Evolutionary conservation across 306 rosid genomes (phyloP), one percentile per base, ranked within the genome.

Genomic region (Alnus rubra): DNA sequence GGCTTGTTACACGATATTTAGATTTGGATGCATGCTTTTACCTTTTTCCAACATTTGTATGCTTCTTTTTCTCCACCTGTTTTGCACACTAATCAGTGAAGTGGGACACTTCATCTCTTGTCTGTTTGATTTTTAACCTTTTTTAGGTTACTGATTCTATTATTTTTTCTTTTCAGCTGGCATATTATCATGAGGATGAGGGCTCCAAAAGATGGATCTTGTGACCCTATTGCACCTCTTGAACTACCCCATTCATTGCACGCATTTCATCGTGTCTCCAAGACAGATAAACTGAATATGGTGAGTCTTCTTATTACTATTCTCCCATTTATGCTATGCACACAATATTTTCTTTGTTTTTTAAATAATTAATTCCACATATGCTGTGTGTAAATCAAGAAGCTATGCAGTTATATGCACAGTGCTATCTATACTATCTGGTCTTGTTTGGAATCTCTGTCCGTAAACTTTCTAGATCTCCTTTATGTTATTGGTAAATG

Each of bases 221-320:
- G 92, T 76, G 98, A 91, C 6, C 94, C 90, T 69, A 80, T 89
- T 69, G 87, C 90, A 2, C 92, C 90, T 30, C 93, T 91, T 58
- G 98, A 93, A 55, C 86, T 93, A 28, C 97, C 98, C 7, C 97
- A 87, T 83, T 90, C 89, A 49, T 65, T 89, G 89, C 98, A 93
- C 75, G 92, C 94, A 76, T 89, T 88, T 80, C 87, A 87, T 31
- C 94, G 79, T 31, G 94, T 89, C 67, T 87, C 87, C 49, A 62
- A 83, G 49, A 76, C 84, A 13, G 91, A 85, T 75, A 67, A 56
- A 74, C 81, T 81, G 55, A 88, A 82, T 83, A 30, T 71, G 87
- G 91, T 91, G 65, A 79, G 85, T 76, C 6, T 31, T 58, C 48
- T 68, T 39, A 69, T 50, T 30, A 3, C 67, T 35, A 33, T 75